Conservation (phyloP, 2,329 filamentous ascomycete genomes). For the Chrysoporthe cubensis region DNA sequence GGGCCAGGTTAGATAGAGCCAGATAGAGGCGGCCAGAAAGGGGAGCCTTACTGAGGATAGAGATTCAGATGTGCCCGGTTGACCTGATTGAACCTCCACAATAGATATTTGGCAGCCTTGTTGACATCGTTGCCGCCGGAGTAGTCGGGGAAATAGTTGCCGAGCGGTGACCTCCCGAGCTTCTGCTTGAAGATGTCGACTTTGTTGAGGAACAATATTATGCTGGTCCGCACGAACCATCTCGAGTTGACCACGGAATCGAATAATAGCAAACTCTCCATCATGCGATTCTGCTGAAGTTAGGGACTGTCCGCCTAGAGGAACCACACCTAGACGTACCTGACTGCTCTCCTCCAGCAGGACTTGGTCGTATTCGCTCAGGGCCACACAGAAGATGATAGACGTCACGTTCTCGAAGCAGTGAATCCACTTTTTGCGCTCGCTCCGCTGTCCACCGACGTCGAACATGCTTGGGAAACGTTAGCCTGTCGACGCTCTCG, state of each 20-base stretch:
- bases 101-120: conserved; percentile 93
- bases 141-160: conserved; percentile 97
- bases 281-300: conserved; percentile 86
- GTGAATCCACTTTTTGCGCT: conserved; percentile 99
- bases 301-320: conserved; percentile 24
- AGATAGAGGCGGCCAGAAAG: conserved; percentile 2
- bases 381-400: conserved; percentile 97
- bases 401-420: conserved; percentile 99
- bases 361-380: conserved; percentile 98
- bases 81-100: conserved; percentile 99
- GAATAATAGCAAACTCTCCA: conserved; percentile 95
- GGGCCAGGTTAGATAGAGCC: conserved; percentile 31
- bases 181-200: conserved; percentile 98
- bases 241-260: conserved; percentile 98
- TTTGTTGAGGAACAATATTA: conserved; percentile 98
- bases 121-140: conserved; percentile 98
- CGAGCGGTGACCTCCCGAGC: conserved; percentile 82
- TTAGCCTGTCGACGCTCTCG: conserved; percentile 32
- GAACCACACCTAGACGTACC: conserved; percentile 54
- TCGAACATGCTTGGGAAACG: conserved; percentile 84
- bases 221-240: conserved; percentile 99
- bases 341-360: conserved; percentile 96
- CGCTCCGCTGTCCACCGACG: conserved; percentile 93
- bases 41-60: conserved; percentile 84
- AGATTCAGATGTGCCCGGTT: conserved; percentile 95